These are phyloP conservation scores for Saraca asoca DNA, from an alignment of 331 rosid genomes.

Conservation along the genomic window DNA sequence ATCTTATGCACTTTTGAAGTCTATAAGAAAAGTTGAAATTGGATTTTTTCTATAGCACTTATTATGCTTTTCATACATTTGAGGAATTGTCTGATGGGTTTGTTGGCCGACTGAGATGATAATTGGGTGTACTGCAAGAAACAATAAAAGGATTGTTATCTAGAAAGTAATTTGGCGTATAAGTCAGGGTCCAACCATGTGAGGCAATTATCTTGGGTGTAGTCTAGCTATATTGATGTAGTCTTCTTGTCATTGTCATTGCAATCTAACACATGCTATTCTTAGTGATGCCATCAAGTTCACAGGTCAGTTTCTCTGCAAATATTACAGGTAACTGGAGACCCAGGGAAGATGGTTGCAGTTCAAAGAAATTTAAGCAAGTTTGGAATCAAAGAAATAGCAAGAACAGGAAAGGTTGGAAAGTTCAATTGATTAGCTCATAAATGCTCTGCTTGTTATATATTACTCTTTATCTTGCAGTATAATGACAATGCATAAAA, in stretches of 20 bases:
- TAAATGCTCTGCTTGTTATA: conserved; percentile 22
- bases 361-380: conserved; percentile 70
- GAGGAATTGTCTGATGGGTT: not conserved
- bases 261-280: conserved; percentile 20
- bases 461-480: not conserved
- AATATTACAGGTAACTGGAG: conserved; percentile 77
- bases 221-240: not conserved
- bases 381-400: conserved; percentile 89
- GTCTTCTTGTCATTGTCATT: conserved; percentile 12
- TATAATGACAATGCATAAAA: conserved; percentile 25
- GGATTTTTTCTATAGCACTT: conserved; percentile 8
- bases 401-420: conserved; percentile 93
- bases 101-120: no score
- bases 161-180: not conserved
- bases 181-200: not conserved
- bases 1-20: not conserved
- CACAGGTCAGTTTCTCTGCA: conserved; percentile 22
- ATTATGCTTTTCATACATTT: conserved; percentile 2
- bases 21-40: conserved; percentile 10
- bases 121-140: not conserved
- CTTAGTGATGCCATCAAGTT: conserved; percentile 12
- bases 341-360: conserved; percentile 93
- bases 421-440: conserved; percentile 31
- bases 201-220: not conserved
- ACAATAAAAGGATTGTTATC: not conserved